phyloP scores from a whole-genome alignment of 345 rosid genomes.

The Aquilaria malaccensis region DNA sequence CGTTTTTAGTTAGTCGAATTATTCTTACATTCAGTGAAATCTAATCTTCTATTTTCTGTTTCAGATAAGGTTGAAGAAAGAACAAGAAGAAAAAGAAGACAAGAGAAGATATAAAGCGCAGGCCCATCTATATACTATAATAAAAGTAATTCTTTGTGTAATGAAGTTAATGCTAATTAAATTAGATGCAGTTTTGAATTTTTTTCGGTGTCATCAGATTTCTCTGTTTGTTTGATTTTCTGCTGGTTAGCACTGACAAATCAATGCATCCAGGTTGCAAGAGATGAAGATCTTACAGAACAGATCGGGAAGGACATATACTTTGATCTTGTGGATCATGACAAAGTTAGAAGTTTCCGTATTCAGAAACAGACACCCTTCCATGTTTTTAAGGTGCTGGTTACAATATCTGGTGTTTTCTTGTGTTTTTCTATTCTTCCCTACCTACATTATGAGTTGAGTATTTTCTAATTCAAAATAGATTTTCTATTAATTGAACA shows the following conservation, averaged over 20 bases:
- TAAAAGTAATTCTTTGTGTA: constrained; percentile 49
- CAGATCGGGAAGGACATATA: constrained; percentile 92
- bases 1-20: neutral
- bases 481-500: too few relatives aligned
- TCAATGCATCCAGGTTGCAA: constrained; percentile 40
- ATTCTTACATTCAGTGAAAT: constrained; percentile 11
- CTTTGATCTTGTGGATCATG: constrained; percentile 98
- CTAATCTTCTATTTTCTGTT: constrained; percentile 14
- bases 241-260: neutral
- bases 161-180: neutral
- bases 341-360: constrained; percentile 87
- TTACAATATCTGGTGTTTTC: neutral
- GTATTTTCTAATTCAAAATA: too few relatives aligned
- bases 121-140: constrained; percentile 91
- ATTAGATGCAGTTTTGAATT: too few relatives aligned
- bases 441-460: too few relatives aligned
- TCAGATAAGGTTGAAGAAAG: constrained; percentile 91
- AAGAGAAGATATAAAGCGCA: constrained; percentile 86
- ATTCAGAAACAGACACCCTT: constrained; percentile 81
- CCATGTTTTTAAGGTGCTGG: constrained; percentile 63
- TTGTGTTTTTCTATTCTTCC: too few relatives aligned
- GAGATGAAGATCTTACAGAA: constrained; percentile 75
- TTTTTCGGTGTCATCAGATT: neutral
- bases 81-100: constrained; percentile 88
- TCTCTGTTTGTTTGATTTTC: constrained; percentile 4